Conservation (phyloP, 2,329 filamentous ascomycete genomes). For the Xylaria sp. region DNA sequence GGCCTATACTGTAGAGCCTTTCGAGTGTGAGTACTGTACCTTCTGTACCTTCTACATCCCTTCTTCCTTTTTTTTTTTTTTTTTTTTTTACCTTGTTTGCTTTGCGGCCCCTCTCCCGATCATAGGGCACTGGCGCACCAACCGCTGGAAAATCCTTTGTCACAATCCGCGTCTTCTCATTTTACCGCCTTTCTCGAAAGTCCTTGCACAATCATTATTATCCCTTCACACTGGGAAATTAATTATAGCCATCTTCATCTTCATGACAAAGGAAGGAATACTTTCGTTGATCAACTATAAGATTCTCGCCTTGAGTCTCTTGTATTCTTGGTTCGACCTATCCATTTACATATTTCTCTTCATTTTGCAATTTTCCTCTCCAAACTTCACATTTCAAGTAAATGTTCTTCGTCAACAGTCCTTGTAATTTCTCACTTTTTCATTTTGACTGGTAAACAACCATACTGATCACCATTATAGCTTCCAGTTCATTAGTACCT, state of each 20-base stretch:
- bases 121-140: background rate
- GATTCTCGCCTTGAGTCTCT: background rate
- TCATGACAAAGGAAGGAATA: conserved; percentile 22
- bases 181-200: conserved; percentile 24
- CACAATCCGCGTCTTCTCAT: conserved; percentile 1
- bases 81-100: conserved; percentile 30
- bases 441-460: conserved; percentile 14
- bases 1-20: background rate
- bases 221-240: conserved; percentile 29
- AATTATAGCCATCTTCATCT: conserved; percentile 19
- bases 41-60: background rate
- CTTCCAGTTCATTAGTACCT: conserved; percentile 26
- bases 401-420: background rate
- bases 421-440: background rate
- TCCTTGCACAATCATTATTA: conserved; percentile 43
- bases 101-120: conserved; percentile 14
- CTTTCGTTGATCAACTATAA: conserved; percentile 5
- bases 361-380: conserved; percentile 1
- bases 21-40: conserved; percentile 24
- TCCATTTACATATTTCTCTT: conserved; percentile 9
- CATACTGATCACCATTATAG: conserved; percentile 23
- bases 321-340: conserved; percentile 5
- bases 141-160: conserved; percentile 21
- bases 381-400: conserved; percentile 4
- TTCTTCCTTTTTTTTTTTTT: background rate